Base-by-base conservation (phyloP, 108 stramenopile species). In the Skeletonema potamos region DNA sequence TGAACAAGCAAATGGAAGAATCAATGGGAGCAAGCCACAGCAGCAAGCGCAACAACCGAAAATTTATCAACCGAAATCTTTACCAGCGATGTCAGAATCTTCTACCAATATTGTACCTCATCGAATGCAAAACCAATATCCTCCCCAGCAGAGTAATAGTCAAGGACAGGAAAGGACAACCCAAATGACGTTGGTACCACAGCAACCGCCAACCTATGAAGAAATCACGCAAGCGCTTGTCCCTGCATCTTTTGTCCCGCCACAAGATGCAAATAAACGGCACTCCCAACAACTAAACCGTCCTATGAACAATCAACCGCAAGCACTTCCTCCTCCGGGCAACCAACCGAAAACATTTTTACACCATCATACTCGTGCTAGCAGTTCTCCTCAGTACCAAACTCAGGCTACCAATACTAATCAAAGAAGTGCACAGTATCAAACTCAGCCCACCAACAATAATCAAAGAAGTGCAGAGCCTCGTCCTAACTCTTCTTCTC, bases 121-220 rank as follows among this genome's bases (percentile, higher is more conserved):
- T 51, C 48, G 22, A 51, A 6, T 9, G 22, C 22, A 20, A 20
- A 51, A 0, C 3, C 48, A 22, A 10, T 1, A 22, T 10, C 48
- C 20, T 51, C 9, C 48, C 20, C 48, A 51, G 0, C 43, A 44
- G 48, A 51, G 18, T 7, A 22, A 51, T 9, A 24, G 5, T 51
- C 46, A 0, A 48, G 20, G 1, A 15, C 39, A n/a, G 39, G 39
- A 41, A 3, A 41, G 15, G 20, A 0, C 48, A 51, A 7, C 48
- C 8, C 48, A 55, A 0, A 55, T 66, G 15, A 27, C 43, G 34
- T 33, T 46, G 29, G 36, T 29, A 15, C 58, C 69, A 22, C 69
- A 70, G 20, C 69, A 70, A n/a, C 69, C 69, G 11, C 69, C 69
- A 39, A 60, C 69, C 3, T 70, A 70, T 41, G 69, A 70, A 20